These are phyloP conservation scores for Mycena pura DNA, from an alignment of 768 basidiomycete species.

Conservation along the genomic window DNA sequence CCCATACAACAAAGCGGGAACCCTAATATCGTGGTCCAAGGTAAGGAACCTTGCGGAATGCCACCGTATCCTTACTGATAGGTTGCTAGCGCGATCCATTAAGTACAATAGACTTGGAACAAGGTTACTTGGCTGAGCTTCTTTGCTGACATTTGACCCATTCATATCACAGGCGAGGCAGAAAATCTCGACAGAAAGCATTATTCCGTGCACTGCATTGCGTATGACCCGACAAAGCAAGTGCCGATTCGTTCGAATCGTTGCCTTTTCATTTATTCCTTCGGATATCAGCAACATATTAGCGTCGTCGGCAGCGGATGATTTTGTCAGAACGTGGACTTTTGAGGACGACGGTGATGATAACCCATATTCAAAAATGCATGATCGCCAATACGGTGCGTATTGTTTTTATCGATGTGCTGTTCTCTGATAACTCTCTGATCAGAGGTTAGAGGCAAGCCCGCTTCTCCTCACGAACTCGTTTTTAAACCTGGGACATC, in stretches of 20 bases:
- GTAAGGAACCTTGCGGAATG: slow-evolving; percentile 26
- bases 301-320: slow-evolving; percentile 7
- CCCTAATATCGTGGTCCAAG: slow-evolving; percentile 49
- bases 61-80: slow-evolving; percentile 22
- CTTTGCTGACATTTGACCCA: not conserved
- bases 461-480: slow-evolving; percentile 46
- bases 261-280: not conserved
- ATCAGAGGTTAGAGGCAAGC: slow-evolving; percentile 25
- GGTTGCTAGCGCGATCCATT: slow-evolving; percentile 28
- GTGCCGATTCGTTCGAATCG: slow-evolving; percentile 2
- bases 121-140: not conserved
- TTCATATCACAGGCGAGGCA: not conserved
- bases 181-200: slow-evolving; percentile 43
- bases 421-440: slow-evolving; percentile 20
- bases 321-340: slow-evolving; percentile 6
- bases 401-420: not conserved
- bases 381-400: not conserved
- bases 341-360: not conserved
- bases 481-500: slow-evolving; percentile 50
- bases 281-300: slow-evolving; percentile 19
- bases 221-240: slow-evolving; percentile 58
- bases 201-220: slow-evolving; percentile 62
- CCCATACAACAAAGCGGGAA: slow-evolving; percentile 55
- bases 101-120: slow-evolving; percentile 11
- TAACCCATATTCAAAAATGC: not conserved